Base-by-base conservation (phyloP, 306 rosid species). In the Citrullus colocynthis region DNA sequence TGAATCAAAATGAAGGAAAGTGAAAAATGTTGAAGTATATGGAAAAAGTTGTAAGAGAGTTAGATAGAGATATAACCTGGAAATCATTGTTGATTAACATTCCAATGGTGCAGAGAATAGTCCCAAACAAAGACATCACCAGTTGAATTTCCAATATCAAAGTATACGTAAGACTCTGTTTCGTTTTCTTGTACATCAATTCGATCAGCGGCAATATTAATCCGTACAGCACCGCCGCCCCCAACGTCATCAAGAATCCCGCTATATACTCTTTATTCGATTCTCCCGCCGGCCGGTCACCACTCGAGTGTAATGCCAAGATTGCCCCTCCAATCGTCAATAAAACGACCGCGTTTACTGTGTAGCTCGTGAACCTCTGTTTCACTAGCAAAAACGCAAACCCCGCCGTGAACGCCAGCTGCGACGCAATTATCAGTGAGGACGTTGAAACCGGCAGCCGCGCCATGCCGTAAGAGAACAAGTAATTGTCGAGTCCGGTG, bases 121-220 rank as follows among this genome's bases (percentile, higher is more conserved):
- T 89, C 9, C 91, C 98, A 58, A 80, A 90, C 74, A 90, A 57
- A 76, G 88, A 69, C 82, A 92, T 87, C 34, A 92, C 95, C 49
- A 87, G n/a, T 85, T 94, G 99, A 85, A 88, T 80, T 91, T 95
- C 97, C 90, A 95, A 48, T n/a, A 95, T 93, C 30, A 92, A 44
- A 10, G 89, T 64, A 73, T 89, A 95, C 2, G 92, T 92, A 0
- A 95, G 16, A 16, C 11, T 14, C 70, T 88, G 99, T 80, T 76
- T 87, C 58, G 87, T 81, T 86, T 85, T 89, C 61, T 72, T 80
- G 36, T 95, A 95, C 45, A 81, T 83, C 82, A 89, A 76, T 78
- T 95, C 99, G 39, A 91, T 57, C 86, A 89, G 42, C 55, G 97
- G 97, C 91, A 95, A 71, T 2, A 95, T 18, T 2, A 95, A 85